These are phyloP conservation scores for Haplosporangium sp. DNA, from an alignment of 371 early-diverging fungal genomes.

Conservation along the genomic window DNA sequence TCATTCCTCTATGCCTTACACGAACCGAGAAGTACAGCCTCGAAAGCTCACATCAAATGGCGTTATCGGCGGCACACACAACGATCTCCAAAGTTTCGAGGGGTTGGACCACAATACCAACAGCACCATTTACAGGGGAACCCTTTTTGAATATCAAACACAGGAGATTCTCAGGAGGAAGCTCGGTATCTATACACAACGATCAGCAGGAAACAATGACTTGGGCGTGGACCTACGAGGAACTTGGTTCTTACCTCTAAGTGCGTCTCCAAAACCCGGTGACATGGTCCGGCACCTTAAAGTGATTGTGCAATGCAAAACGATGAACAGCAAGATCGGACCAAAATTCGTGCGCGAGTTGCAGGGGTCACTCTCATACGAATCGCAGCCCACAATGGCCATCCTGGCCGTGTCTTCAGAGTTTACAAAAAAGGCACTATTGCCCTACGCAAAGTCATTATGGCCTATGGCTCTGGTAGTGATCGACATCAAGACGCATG, in stretches of 20 bases:
- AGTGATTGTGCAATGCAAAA: constrained; percentile 54
- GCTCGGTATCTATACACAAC: constrained; percentile 53
- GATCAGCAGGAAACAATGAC: constrained; percentile 41
- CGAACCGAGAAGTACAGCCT: constrained; percentile 7
- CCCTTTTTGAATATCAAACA: constrained; percentile 49
- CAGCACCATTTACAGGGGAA: constrained; percentile 43
- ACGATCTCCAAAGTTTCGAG: constrained; percentile 34
- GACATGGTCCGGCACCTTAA: constrained; percentile 51
- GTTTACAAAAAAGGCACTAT: constrained; percentile 34
- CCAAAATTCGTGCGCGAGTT: constrained; percentile 49
- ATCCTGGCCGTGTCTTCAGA: constrained; percentile 41
- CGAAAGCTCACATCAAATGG: not conserved
- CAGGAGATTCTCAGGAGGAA: constrained; percentile 38
- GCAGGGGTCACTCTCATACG: constrained; percentile 48
- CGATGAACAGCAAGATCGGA: constrained; percentile 26
- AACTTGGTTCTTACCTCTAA: constrained; percentile 49
- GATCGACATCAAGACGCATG: constrained; percentile 28
- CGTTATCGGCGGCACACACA: constrained; percentile 7
- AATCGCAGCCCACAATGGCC: constrained; percentile 50
- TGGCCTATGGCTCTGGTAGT: constrained; percentile 55
- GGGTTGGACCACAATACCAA: constrained; percentile 19
- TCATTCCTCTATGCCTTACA: constrained; percentile 27
- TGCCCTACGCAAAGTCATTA: constrained; percentile 33
- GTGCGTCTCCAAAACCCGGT: constrained; percentile 28
- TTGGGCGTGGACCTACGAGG: constrained; percentile 51